Base-by-base conservation (phyloP, 2,329 filamentous ascomycete species). In the Colletotrichum brevisporum region DNA sequence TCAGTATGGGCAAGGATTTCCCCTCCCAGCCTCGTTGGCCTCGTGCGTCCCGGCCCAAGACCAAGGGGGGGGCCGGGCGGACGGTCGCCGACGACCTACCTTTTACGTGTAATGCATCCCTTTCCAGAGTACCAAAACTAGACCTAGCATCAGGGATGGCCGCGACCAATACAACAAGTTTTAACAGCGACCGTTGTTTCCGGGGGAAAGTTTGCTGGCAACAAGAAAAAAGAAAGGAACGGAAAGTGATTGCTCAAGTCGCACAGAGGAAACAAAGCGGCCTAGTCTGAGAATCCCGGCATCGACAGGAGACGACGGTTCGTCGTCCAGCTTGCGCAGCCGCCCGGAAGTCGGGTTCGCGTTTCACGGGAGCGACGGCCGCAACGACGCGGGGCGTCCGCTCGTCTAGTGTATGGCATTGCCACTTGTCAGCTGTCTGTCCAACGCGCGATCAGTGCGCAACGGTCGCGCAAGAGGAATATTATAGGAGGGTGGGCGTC, bases 211-310 rank as follows among this genome's bases (percentile, higher is more conserved):
- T 36, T 59, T 8, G 50, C 41, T 27, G 27, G 54, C 41, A 48
- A 63, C 18, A 52, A 3, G 21, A 24, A 54, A n/a, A 39, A 24
- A 27, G 10, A 36, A 36, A 36, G 8, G 31, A 36, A 36, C 8
- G 31, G 31, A 27, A 52, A 31, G 51, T 66, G 66, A 69, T 62
- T 51, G 50, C 55, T 66, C 55, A 36, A 16, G 62, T 69, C 31
- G 26, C 21, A 66, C 66, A 36, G 15, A 9, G 21, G 45, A 12
- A 47, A 10, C 31, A 36, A 36, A 36, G 31, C 10, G 8, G 3
- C 10, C 8, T 8, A 36, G 31, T 36, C 3, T 36, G 31, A 18
- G 36, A 31, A 13, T n/a, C n/a, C 8, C 45, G 31, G 58, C 27
- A 21, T 31, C 39, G 36, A 24, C 59, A 24, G 61, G 43, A 16